Percentiles rank a stretch among this genome's conserved stretches.
phyloP scores from a whole-genome alignment of 441 rosid species.

The Geranium incanum region DNA sequence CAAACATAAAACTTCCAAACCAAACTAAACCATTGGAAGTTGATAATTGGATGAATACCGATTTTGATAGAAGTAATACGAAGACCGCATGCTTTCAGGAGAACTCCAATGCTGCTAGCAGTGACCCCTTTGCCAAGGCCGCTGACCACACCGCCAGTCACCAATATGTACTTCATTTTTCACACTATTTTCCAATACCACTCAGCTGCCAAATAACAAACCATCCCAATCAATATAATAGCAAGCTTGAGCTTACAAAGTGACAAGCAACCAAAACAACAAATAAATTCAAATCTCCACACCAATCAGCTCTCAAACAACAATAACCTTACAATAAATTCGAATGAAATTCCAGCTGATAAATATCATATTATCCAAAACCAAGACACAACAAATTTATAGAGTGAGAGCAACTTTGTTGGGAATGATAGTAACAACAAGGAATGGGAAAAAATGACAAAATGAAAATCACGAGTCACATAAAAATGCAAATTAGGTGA shows the following conservation, averaged over 20 bases:
- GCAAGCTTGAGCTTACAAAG: background rate
- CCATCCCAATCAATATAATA: background rate
- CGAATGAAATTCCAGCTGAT: background rate
- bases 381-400: background rate
- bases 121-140: slow-evolving; percentile 68
- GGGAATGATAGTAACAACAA: background rate
- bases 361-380: background rate
- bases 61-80: slow-evolving; percentile 82
- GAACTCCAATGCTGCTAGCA: slow-evolving; percentile 61
- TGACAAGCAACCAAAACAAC: background rate
- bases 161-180: slow-evolving; percentile 73
- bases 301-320: background rate
- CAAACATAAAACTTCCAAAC: background rate
- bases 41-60: slow-evolving; percentile 30
- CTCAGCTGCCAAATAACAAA: background rate
- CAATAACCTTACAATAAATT: background rate
- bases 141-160: slow-evolving; percentile 78
- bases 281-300: background rate
- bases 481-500: background rate
- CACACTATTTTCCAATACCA: background rate
- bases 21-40: background rate
- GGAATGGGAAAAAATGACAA: background rate
- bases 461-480: background rate
- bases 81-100: slow-evolving; percentile 59
- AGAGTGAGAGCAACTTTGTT: background rate